A percentile compares a stretch with the other conserved stretches of the same genome.
Conservation (phyloP, 2,329 filamentous ascomycete genomes). For the Colletotrichum kahawae region DNA sequence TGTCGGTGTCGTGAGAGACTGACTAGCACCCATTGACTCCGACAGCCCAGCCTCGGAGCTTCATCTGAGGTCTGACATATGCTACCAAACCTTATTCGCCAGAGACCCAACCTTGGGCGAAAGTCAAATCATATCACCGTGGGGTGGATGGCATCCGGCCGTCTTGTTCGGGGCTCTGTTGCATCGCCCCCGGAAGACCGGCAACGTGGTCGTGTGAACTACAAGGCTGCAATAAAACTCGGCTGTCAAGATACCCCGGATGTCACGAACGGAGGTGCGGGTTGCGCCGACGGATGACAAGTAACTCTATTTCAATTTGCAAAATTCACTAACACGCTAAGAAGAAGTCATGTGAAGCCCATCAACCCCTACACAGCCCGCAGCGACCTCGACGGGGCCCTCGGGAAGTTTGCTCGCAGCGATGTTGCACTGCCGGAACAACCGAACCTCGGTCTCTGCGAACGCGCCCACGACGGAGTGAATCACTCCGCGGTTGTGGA, state of each 20-base stretch:
- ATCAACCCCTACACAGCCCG: neutral
- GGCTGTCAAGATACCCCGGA: neutral
- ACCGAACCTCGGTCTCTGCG: conserved; percentile 71
- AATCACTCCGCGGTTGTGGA: conserved; percentile 78
- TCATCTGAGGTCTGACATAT: neutral
- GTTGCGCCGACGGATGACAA: neutral
- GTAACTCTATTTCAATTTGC: neutral
- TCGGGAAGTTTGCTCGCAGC: conserved; percentile 66
- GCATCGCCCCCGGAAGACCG: neutral
- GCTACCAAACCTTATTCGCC: neutral
- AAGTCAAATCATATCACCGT: neutral
- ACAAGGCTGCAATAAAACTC: neutral
- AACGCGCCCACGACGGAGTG: conserved; percentile 81
- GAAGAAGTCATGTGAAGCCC: neutral
- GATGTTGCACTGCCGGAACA: conserved; percentile 82
- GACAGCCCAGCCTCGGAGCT: neutral
- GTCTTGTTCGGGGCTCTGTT: neutral
- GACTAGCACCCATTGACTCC: neutral
- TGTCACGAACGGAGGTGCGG: neutral
- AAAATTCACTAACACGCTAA: neutral
- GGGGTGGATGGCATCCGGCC: neutral
- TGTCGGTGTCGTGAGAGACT: neutral
- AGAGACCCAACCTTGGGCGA: neutral
- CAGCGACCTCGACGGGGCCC: conserved; percentile 41
- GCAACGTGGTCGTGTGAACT: neutral